Conservation (phyloP, 176 grass and related monocot genomes). For the Saccharum officinarum region DNA sequence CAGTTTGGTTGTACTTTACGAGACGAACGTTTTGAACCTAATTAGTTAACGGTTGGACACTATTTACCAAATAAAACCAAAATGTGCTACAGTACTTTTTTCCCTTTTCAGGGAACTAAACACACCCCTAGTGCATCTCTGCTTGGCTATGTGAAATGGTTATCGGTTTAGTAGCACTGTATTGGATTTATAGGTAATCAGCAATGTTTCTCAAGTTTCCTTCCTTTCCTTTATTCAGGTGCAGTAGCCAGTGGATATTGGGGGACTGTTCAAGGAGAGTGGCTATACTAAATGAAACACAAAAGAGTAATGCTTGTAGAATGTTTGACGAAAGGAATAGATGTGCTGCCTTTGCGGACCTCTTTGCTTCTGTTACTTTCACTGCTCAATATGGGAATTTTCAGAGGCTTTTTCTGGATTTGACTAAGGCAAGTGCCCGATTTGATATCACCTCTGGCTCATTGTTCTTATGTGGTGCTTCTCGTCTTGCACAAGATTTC, state of each 20-base stretch:
- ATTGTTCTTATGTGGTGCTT: conserved; percentile 69
- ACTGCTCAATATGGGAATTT: conserved; percentile 91
- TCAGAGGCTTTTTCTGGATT: conserved; percentile 86
- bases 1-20: too few species aligned
- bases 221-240: conserved; percentile 52
- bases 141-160: not conserved
- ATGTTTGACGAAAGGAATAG: conserved; percentile 54
- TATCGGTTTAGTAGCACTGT: not conserved
- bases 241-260: conserved; percentile 73
- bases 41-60: too few species aligned
- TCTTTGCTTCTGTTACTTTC: conserved; percentile 80
- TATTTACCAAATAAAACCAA: too few species aligned
- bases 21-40: too few species aligned
- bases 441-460: conserved; percentile 74
- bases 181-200: conserved; percentile 1
- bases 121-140: not conserved
- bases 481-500: conserved; percentile 64
- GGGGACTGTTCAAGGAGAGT: conserved; percentile 63
- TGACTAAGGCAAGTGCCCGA: conserved; percentile 64
- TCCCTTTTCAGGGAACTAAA: too few species aligned
- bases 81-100: too few species aligned
- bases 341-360: conserved; percentile 57
- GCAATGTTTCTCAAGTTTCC: conserved; percentile 22
- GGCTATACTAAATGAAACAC: conserved; percentile 28
- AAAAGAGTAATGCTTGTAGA: conserved; percentile 45